These are phyloP conservation scores for Trichoderma citrinoviride DNA, from an alignment of 2,329 filamentous ascomycete species.

Conservation along the genomic window DNA sequence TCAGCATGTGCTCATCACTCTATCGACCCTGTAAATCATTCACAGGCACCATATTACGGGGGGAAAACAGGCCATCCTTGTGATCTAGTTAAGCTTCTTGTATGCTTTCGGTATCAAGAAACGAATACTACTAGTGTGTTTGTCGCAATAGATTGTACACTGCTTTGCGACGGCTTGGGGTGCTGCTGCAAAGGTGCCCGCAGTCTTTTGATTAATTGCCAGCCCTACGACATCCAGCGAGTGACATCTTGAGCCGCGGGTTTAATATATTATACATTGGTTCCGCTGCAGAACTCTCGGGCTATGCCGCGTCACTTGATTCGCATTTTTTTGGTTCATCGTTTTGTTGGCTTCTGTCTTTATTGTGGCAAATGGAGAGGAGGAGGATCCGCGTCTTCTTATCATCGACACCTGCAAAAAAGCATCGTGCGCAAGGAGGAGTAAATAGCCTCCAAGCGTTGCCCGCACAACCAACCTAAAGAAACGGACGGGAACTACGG, in stretches of 20 bases:
- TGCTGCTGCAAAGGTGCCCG: neutral
- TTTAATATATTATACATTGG: neutral
- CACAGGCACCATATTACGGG: neutral
- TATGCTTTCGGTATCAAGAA: neutral
- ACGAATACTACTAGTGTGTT: no score
- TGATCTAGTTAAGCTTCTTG: neutral
- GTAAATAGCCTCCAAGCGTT: no score
- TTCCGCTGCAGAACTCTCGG: neutral
- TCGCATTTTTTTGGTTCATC: neutral
- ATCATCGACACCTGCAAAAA: no score
- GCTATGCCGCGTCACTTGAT: constrained; percentile 2
- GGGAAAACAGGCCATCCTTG: neutral
- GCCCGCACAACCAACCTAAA: no score
- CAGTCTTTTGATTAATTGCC: constrained; percentile 10
- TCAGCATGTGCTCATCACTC: constrained; percentile 14
- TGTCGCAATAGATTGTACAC: no score
- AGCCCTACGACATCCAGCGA: constrained; percentile 7
- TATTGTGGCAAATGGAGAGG: neutral
- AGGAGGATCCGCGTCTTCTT: neutral
- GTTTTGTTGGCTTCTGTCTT: no score
- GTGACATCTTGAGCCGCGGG: neutral
- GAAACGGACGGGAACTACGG: no score
- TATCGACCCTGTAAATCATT: neutral
- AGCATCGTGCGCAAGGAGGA: no score
- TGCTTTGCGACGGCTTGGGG: neutral